phyloP scores from a whole-genome alignment of 495 filamentous ascomycete species.

The Sabuloglossum arenarium region DNA sequence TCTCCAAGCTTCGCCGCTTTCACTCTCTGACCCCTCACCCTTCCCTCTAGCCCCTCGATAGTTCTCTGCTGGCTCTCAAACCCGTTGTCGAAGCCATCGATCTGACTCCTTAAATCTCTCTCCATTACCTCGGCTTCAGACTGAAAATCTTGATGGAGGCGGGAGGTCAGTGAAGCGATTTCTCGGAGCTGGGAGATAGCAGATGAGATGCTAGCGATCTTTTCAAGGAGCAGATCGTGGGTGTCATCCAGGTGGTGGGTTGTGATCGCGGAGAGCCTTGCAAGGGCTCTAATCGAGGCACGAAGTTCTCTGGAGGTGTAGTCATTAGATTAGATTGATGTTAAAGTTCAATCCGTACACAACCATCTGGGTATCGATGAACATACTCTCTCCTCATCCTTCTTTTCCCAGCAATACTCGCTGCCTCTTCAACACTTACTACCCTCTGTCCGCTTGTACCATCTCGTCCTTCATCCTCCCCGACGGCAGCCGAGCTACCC shows the following conservation, averaged over 20 bases:
- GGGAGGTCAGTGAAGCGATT: conserved; percentile 37
- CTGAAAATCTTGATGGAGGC: conserved; percentile 40
- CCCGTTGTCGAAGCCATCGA: conserved; percentile 35
- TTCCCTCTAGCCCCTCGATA: conserved; percentile 41
- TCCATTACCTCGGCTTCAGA: conserved; percentile 36
- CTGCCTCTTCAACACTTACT: background rate
- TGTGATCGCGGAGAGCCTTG: conserved; percentile 27
- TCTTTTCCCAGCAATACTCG: background rate
- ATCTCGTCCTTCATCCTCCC: background rate
- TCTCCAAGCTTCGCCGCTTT: conserved; percentile 42
- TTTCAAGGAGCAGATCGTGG: conserved; percentile 69
- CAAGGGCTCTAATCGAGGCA: conserved; percentile 18
- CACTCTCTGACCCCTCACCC: conserved; percentile 39
- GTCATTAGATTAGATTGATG: background rate
- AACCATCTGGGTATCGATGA: background rate
- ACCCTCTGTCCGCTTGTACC: background rate
- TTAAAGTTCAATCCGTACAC: background rate
- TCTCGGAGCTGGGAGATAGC: conserved; percentile 49
- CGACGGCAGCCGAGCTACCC: background rate
- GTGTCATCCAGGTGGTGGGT: conserved; percentile 66
- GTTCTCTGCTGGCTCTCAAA: conserved; percentile 51
- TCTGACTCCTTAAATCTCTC: conserved; percentile 39
- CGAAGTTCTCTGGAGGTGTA: background rate
- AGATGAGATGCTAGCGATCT: conserved; percentile 42
- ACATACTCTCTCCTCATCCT: background rate